Conservation (phyloP, 2,329 filamentous ascomycete species). For the Blastomyces percursus region DNA sequence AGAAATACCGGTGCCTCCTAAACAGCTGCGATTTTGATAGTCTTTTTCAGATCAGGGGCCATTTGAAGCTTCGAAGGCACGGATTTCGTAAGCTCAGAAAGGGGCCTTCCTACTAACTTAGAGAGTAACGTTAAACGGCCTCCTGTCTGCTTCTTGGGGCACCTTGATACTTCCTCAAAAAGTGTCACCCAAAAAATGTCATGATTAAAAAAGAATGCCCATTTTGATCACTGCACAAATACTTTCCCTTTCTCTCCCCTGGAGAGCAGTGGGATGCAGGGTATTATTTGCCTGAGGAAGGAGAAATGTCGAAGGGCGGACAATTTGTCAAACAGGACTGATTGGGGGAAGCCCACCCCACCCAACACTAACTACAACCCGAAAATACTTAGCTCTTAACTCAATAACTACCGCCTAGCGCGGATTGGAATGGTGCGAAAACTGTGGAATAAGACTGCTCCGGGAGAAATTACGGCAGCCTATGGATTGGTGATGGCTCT, state of each 20-base stretch:
- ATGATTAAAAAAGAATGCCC: neutral
- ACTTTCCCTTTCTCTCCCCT: neutral
- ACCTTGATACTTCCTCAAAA: neutral
- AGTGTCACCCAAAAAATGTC: neutral
- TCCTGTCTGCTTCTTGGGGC: neutral
- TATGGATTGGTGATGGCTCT: too few species aligned
- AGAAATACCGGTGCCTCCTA: conserved; percentile 6
- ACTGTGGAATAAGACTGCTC: too few species aligned
- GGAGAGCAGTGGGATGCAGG: neutral
- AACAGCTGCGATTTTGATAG: conserved; percentile 4
- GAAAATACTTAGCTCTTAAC: too few species aligned
- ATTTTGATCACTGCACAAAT: neutral
- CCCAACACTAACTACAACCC: neutral
- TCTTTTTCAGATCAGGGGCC: neutral
- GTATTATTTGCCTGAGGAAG: neutral
- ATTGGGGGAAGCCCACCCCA: neutral
- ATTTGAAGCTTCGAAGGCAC: neutral
- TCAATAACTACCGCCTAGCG: neutral
- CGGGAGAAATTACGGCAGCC: too few species aligned
- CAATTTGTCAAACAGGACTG: neutral
- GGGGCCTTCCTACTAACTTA: too few species aligned
- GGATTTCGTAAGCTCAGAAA: neutral
- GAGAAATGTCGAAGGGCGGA: neutral
- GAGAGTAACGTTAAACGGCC: neutral
- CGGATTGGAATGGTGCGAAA: neutral